phyloP scores from a whole-genome alignment of 768 basidiomycete species.

The Russula earlei region DNA sequence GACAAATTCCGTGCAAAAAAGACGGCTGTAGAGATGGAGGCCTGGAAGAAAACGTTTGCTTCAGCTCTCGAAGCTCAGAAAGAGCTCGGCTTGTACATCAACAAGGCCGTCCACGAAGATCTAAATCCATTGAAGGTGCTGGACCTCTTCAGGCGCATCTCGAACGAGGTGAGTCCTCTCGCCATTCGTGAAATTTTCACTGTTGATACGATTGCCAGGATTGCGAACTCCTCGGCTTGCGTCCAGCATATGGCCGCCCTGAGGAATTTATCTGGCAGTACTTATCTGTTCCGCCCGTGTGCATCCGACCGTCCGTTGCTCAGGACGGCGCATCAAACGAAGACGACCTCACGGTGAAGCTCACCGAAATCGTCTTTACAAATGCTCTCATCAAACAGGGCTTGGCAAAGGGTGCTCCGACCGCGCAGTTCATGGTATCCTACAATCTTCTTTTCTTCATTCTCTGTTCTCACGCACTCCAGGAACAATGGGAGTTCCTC shows the following conservation, averaged over 20 bases:
- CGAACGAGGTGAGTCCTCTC: conserved; percentile 62
- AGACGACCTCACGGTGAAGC: conserved; percentile 95
- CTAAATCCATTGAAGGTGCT: conserved; percentile 90
- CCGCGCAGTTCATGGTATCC: conserved; percentile 77
- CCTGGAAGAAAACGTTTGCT: conserved; percentile 74
- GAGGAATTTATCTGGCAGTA: conserved; percentile 99
- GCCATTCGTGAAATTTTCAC: neutral
- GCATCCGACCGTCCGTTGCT: conserved; percentile 93
- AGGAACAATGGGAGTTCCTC: conserved; percentile 99
- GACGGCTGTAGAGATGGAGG: conserved; percentile 79
- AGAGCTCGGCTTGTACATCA: conserved; percentile 75
- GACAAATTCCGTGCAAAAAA: conserved; percentile 97
- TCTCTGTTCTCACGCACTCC: neutral
- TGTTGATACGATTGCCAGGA: conserved; percentile 43
- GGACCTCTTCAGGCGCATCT: conserved; percentile 85
- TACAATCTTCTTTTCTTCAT: conserved; percentile 1
- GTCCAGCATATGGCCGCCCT: conserved; percentile 81
- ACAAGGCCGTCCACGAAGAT: conserved; percentile 86
- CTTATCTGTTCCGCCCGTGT: conserved; percentile 94
- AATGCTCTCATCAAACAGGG: conserved; percentile 90
- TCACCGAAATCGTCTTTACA: conserved; percentile 92
- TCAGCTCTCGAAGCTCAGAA: conserved; percentile 80
- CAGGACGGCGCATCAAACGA: conserved; percentile 98
- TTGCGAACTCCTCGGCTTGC: conserved; percentile 86
- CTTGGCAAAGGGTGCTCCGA: conserved; percentile 78